These are phyloP conservation scores for Alternaria sp. DNA, from an alignment of 2,329 filamentous ascomycete species.

Conservation along the genomic window DNA sequence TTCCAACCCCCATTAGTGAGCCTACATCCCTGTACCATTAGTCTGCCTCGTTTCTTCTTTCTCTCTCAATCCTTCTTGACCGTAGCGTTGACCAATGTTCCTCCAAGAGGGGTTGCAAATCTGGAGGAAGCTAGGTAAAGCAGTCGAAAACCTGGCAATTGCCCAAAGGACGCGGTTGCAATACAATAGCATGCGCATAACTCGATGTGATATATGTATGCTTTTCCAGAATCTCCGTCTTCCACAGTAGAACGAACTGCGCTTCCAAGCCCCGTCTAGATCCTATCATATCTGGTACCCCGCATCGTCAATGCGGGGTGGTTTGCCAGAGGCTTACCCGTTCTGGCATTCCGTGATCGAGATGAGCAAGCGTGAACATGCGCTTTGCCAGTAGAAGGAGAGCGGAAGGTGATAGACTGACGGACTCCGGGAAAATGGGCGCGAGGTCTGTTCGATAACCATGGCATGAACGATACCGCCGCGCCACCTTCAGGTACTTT, in stretches of 20 bases:
- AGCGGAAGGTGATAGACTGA: conserved; percentile 7
- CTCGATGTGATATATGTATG: neutral
- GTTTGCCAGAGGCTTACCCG: conserved; percentile 30
- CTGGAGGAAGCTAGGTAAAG: neutral
- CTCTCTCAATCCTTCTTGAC: neutral
- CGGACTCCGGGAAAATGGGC: conserved; percentile 2
- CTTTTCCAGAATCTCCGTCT: neutral
- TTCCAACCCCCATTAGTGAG: no score
- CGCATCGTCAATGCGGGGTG: conserved; percentile 35
- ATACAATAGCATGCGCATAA: neutral
- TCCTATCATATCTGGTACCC: conserved; percentile 21
- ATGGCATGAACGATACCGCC: neutral
- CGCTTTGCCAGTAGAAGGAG: conserved; percentile 14
- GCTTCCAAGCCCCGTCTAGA: neutral
- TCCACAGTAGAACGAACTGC: neutral
- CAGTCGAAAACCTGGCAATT: neutral
- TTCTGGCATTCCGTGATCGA: conserved; percentile 32
- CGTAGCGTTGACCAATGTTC: neutral
- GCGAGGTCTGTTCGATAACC: neutral
- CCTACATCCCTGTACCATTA: neutral
- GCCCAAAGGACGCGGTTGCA: neutral
- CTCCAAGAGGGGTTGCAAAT: neutral
- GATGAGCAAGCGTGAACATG: conserved; percentile 16
- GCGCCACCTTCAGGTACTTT: conserved; percentile 3
- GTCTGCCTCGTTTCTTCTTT: neutral